Evolutionary conservation across 805 yeast genomes (phyloP).

Genomic region (Wickerhamomyces canadensis): DNA sequence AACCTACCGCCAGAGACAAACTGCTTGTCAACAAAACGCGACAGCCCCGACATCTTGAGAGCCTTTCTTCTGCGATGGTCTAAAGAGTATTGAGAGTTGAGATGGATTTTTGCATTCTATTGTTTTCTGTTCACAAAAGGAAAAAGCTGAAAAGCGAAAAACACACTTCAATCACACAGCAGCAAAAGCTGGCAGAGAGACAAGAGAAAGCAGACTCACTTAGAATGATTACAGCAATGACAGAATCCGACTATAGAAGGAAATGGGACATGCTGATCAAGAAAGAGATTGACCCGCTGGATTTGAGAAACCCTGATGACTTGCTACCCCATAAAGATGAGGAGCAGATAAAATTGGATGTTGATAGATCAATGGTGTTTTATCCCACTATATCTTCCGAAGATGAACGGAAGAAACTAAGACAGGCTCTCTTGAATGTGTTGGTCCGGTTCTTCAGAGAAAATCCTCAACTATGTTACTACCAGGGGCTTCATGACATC

Average conservation of each 20-base stretch:
- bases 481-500: slow-evolving; percentile 92
- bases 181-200: no score
- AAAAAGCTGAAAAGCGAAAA: no score
- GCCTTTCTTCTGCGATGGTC: no score
- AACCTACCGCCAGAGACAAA: slow-evolving; percentile 39
- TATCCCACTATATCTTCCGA: slow-evolving; percentile 25
- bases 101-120: no score
- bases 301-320: background rate
- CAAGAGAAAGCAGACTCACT: no score
- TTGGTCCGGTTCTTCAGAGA: slow-evolving; percentile 52
- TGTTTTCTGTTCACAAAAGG: no score
- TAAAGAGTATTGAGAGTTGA: no score
- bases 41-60: no score
- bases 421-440: slow-evolving; percentile 26
- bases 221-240: no score
- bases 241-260: background rate
- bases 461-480: slow-evolving; percentile 63
- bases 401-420: slow-evolving; percentile 18
- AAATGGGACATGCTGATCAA: background rate
- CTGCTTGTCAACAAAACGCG: slow-evolving; percentile 11
- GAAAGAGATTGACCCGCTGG: background rate
- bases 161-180: no score
- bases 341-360: slow-evolving; percentile 74
- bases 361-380: slow-evolving; percentile 59
- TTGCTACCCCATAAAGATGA: slow-evolving; percentile 54